These are phyloP conservation scores for Fusarium sp. DNA, from an alignment of 2,329 filamentous ascomycete genomes.

Conservation along the genomic window DNA sequence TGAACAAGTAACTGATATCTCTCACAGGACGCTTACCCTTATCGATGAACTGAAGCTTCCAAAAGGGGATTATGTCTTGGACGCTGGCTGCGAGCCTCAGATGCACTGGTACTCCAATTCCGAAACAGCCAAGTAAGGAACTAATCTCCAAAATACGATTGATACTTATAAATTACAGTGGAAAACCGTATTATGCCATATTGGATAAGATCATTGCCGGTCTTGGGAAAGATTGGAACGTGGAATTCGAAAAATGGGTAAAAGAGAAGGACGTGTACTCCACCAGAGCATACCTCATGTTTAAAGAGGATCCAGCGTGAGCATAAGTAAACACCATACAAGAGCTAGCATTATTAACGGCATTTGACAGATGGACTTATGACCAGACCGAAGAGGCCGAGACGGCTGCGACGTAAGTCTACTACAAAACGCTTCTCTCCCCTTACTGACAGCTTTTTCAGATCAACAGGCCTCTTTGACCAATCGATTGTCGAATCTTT, in stretches of 20 bases:
- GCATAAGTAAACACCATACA: accelerated
- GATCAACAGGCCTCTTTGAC: constrained; percentile 26
- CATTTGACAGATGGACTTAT: background rate
- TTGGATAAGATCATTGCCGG: background rate
- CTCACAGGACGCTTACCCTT: background rate
- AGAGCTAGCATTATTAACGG: accelerated
- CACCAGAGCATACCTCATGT: constrained; percentile 19
- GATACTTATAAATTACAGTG: background rate
- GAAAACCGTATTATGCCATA: background rate
- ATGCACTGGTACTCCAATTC: constrained; percentile 14
- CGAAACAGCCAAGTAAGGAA: background rate
- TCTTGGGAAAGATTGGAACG: background rate
- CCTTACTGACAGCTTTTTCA: background rate
- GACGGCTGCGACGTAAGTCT: constrained; percentile 1
- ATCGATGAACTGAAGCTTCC: background rate
- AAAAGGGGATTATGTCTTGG: background rate
- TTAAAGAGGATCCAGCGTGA: background rate
- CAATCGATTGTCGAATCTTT: constrained; percentile 18
- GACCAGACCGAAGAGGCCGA: constrained; percentile 11
- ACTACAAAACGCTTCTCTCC: accelerated
- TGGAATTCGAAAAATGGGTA: background rate
- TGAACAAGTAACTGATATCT: accelerated
- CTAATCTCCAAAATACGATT: accelerated
- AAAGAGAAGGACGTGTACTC: constrained; percentile 8
- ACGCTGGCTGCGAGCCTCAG: background rate